Base-by-base conservation (phyloP, 345 rosid genomes). In the Citrus maxima region DNA sequence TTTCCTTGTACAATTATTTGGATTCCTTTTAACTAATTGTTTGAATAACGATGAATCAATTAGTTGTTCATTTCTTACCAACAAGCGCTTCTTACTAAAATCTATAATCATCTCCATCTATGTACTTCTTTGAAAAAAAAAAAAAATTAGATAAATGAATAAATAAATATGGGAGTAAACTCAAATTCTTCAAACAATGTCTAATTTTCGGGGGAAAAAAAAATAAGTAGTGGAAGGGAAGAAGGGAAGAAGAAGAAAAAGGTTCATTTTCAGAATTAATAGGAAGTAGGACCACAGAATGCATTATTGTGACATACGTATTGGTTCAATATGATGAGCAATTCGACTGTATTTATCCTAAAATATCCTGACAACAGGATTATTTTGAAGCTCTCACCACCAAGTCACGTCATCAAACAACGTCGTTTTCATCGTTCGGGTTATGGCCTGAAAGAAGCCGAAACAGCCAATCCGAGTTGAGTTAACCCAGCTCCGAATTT, bases 301-400 rank as follows among this genome's bases (percentile, higher is more conserved):
- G 22, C 69, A 74, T 75, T 75, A 75, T 64, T 64, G 78, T n/a
- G 21, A 9, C 32, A 21, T 30, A 63, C 25, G n/a, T 25, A 75
- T 75, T 61, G 70, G 70, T 75, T 63, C 32, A 59, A n/a, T 16
- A 54, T n/a, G 51, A 66, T 46, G 70, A 63, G 22, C 55, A 49
- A 13, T 46, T 30, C 4, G 12, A 46, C 4, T 10, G 35, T 74
- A 28, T 62, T 42, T 62, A 28, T 12, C 19, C 7, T 18, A 62
- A 42, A 75, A 63, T 21, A 22, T 75, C 55, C 30, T 46, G 70
- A 27, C 78, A 63, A 46, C 70, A 46, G 10, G 70, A 12, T 61
- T 40, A 35, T 38, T 60, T 40, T 27, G 68, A 61, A 63, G 19
- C 70, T 75, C 25, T 75, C 70, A 46, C 38, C 60, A 2, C 38